phyloP scores from a whole-genome alignment of 2,329 filamentous ascomycete genomes.

The Fusarium sp. region DNA sequence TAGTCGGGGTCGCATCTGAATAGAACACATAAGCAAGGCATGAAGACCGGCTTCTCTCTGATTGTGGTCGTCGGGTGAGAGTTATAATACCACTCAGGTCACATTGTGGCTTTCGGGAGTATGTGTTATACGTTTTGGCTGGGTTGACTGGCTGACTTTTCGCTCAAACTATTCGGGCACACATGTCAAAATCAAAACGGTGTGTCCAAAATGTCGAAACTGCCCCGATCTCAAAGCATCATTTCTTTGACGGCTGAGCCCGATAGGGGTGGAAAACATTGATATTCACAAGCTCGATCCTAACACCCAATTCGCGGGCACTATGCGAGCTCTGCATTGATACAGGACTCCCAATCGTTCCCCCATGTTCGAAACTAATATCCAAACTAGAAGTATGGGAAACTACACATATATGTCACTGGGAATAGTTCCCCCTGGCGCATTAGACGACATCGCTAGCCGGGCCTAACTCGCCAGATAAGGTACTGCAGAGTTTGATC shows the following conservation, averaged over 20 bases:
- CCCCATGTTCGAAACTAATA: neutral
- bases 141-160: neutral
- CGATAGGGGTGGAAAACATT: neutral
- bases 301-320: neutral
- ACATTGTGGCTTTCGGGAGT: neutral
- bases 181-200: accelerated
- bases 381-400: neutral
- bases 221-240: neutral
- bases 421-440: neutral
- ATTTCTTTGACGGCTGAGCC: neutral
- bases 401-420: neutral
- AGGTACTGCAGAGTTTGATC: neutral
- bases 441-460: neutral
- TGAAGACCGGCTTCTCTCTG: neutral
- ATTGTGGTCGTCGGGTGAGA: neutral
- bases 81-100: neutral
- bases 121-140: neutral
- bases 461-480: neutral
- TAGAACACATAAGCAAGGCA: neutral
- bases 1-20: neutral
- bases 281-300: neutral
- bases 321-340: neutral
- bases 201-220: neutral
- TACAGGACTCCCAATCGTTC: neutral
- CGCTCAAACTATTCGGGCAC: too few relatives aligned